Conservation (phyloP, 2,329 filamentous ascomycete species). For the Truncatella angustata region DNA sequence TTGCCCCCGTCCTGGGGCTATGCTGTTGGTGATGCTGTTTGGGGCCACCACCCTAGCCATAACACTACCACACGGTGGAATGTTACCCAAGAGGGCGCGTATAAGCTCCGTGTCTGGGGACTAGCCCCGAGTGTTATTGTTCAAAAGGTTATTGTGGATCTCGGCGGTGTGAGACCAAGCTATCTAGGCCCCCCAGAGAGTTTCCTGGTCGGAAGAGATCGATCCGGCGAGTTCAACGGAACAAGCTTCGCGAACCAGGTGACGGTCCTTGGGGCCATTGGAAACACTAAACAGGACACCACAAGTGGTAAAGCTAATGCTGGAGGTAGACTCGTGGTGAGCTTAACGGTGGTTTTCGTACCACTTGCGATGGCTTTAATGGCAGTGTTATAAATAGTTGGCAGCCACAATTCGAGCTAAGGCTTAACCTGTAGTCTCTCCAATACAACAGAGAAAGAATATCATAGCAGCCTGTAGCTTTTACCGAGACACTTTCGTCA, state of each 20-base stretch:
- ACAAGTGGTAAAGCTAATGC: neutral
- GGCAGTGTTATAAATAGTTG: no score
- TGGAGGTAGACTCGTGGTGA: no score
- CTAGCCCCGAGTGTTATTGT: conserved; percentile 51
- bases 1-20: conserved; percentile 41
- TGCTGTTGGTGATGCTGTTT: conserved; percentile 44
- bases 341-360: no score
- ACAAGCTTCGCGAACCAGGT: conserved; percentile 33
- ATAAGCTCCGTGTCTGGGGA: conserved; percentile 50
- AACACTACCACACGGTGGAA: conserved; percentile 44
- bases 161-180: conserved; percentile 52
- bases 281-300: neutral
- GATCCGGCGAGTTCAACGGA: conserved; percentile 33
- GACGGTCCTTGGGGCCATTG: conserved; percentile 5
- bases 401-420: no score
- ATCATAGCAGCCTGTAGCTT: no score
- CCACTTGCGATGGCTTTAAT: no score
- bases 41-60: conserved; percentile 40
- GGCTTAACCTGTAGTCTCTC: no score
- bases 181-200: conserved; percentile 59
- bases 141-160: conserved; percentile 55
- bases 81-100: conserved; percentile 39
- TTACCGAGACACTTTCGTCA: no score
- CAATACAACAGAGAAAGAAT: no score
- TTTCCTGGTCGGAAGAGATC: conserved; percentile 42